Evolutionary conservation across 768 basidiomycete genomes (phyloP), one percentile per base, ranked within the genome.

Genomic region (Lanmaoa rubissima): DNA sequence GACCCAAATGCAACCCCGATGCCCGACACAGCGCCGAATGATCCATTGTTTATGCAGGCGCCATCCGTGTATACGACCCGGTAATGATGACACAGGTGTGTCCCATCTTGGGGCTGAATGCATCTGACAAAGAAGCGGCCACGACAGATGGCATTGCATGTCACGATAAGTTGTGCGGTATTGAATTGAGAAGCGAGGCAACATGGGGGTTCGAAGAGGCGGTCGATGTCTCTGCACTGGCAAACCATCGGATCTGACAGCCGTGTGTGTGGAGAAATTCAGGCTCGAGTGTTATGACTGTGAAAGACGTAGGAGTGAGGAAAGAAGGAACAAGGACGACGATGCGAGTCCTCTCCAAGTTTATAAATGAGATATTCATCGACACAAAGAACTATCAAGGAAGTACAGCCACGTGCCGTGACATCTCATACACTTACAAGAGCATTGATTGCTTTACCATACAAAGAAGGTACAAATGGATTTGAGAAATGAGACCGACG

Each of bases 31-130:
- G 72, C 74, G 9, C 44, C 56, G 2, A 5, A 35, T 17, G 16
- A 26, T 1, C 74, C 71, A n/a, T 76, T 74, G 12, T 59, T 54
- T 4, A 47, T n/a, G 50, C 74, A 75, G 3, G 71, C 66, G 12
- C 75, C 74, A 46, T 74, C 74, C 19, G 67, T 69, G 59, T 65
- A 73, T 6, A 72, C 71, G 12, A 75, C 12, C 8, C 48, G 53
- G 36, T 54, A 52, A 10, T 61, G 50, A 40, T 70, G 70, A 55
- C 71, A 70, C 1, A 11, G 7, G 17, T 31, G 4, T 10, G 0
- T 17, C 10, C 5, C 5, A 7, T 21, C 48, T 13, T 11, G 14
- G 54, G 43, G 41, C 12, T 2, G 13, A 41, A 4, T 1, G 32
- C 55, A 55, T 52, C 28, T 44, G 1, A 19, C 55, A 16, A 32